These are phyloP conservation scores for Ceratocystis albifundus DNA, from an alignment of 2,329 filamentous ascomycete species.

Conservation along the genomic window DNA sequence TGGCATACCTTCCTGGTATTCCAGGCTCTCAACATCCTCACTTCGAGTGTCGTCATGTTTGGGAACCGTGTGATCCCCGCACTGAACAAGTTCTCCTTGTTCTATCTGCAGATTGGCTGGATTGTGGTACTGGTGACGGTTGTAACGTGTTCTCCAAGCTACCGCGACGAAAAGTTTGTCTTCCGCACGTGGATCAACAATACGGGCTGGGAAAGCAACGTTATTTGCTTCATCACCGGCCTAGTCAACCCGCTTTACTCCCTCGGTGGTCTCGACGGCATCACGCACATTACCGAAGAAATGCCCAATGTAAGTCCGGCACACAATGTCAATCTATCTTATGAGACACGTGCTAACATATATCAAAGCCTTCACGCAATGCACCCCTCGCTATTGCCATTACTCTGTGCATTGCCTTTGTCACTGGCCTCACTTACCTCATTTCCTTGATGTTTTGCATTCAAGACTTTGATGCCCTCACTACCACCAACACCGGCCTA, in stretches of 20 bases:
- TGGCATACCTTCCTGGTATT: slow-evolving; percentile 41
- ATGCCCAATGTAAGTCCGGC: slow-evolving; percentile 35
- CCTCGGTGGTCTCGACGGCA: slow-evolving; percentile 38
- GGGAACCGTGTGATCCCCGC: slow-evolving; percentile 36
- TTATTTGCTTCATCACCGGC: slow-evolving; percentile 40
- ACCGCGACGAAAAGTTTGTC: slow-evolving; percentile 39
- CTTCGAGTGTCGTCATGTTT: slow-evolving; percentile 37
- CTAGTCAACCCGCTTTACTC: slow-evolving; percentile 39
- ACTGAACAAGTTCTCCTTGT: slow-evolving; percentile 36
- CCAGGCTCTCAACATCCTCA: slow-evolving; percentile 35
- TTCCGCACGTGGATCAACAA: slow-evolving; percentile 43
- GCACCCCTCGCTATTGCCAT: slow-evolving; percentile 33
- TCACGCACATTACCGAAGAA: slow-evolving; percentile 41
- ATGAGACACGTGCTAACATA: not conserved
- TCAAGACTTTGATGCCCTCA: slow-evolving; percentile 36
- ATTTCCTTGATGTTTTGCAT: slow-evolving; percentile 43
- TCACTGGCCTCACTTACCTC: slow-evolving; percentile 39
- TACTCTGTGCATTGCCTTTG: slow-evolving; percentile 40
- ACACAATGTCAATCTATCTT: no score
- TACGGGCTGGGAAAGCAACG: slow-evolving; percentile 41
- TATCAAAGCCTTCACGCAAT: slow-evolving; percentile 30
- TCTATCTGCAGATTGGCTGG: slow-evolving; percentile 39
- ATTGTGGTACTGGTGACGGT: slow-evolving; percentile 39
- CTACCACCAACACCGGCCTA: slow-evolving; percentile 34
- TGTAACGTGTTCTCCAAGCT: slow-evolving; percentile 35